phyloP scores from a whole-genome alignment of 768 basidiomycete species.

The Hygrophorus russula region DNA sequence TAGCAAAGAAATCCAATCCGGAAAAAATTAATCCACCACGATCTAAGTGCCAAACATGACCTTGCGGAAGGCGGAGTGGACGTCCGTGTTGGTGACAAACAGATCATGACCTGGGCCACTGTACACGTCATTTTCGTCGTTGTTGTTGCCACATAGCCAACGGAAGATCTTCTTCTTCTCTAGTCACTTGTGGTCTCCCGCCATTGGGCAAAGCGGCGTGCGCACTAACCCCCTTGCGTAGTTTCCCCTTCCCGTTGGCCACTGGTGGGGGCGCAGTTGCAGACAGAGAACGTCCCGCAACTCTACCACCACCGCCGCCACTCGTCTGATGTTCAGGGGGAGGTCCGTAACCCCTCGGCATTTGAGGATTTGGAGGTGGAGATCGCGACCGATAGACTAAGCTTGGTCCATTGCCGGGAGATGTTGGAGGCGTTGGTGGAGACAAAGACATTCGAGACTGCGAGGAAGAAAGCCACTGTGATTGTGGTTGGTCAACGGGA shows the following conservation, averaged over 20 bases:
- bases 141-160: slow-evolving; percentile 74
- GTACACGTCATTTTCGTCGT: slow-evolving; percentile 35
- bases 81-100: slow-evolving; percentile 10
- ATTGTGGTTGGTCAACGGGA: slow-evolving; percentile 2
- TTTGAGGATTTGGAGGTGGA: slow-evolving; percentile 30
- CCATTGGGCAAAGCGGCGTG: slow-evolving; percentile 21
- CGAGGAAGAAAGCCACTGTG: neutral
- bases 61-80: too few species aligned
- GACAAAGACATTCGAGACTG: neutral
- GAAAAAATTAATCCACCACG: too few species aligned
- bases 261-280: slow-evolving; percentile 41
- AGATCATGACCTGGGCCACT: slow-evolving; percentile 9
- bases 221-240: slow-evolving; percentile 59
- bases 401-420: slow-evolving; percentile 8
- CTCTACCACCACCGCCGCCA: slow-evolving; percentile 19
- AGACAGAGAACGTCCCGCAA: slow-evolving; percentile 59
- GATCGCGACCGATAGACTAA: slow-evolving; percentile 33
- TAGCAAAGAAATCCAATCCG: too few species aligned
- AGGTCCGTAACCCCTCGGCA: slow-evolving; percentile 10
- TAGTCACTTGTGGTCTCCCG: slow-evolving; percentile 29
- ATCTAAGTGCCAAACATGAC: too few species aligned
- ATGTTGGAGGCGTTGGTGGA: neutral
- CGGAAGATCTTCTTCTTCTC: slow-evolving; percentile 73
- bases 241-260: slow-evolving; percentile 35
- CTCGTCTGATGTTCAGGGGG: slow-evolving; percentile 12